Conservation (phyloP, 495 filamentous ascomycete species). For the Penicillium robsamsonii region DNA sequence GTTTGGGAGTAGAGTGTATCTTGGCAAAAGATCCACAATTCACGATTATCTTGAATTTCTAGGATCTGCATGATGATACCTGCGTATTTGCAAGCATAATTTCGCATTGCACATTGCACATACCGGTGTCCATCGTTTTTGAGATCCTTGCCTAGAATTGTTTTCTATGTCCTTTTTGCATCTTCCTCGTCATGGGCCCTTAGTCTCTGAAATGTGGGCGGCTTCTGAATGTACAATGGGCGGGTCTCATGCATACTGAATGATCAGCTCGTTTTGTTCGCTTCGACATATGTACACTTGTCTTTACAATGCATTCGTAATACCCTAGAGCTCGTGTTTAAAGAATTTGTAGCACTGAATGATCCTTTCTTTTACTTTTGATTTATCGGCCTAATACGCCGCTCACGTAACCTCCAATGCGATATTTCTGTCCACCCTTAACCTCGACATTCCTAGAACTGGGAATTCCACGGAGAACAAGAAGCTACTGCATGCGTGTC, state of each 20-base stretch:
- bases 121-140: neutral
- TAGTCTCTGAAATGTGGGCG: conserved; percentile 10
- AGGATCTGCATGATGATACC: conserved; percentile 1
- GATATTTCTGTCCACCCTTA: too few relatives aligned
- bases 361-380: too few relatives aligned
- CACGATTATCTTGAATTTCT: neutral
- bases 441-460: too few relatives aligned
- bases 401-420: too few relatives aligned
- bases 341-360: neutral
- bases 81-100: neutral
- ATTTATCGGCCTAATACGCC: too few relatives aligned
- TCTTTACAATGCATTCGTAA: conserved; percentile 9
- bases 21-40: conserved; percentile 2
- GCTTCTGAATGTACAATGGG: conserved; percentile 17
- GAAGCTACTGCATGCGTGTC: too few relatives aligned
- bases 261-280: conserved; percentile 10
- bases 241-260: conserved; percentile 18
- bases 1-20: conserved; percentile 68
- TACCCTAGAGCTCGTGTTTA: conserved; percentile 7
- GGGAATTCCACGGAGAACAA: too few relatives aligned
- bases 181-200: neutral
- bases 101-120: conserved; percentile 2
- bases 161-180: neutral
- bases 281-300: conserved; percentile 12
- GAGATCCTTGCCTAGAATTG: neutral